A percentile compares a stretch with the other conserved stretches of the same genome.
phyloP scores from a whole-genome alignment of 2,329 filamentous ascomycete species.

The Aspergillus tamarii region DNA sequence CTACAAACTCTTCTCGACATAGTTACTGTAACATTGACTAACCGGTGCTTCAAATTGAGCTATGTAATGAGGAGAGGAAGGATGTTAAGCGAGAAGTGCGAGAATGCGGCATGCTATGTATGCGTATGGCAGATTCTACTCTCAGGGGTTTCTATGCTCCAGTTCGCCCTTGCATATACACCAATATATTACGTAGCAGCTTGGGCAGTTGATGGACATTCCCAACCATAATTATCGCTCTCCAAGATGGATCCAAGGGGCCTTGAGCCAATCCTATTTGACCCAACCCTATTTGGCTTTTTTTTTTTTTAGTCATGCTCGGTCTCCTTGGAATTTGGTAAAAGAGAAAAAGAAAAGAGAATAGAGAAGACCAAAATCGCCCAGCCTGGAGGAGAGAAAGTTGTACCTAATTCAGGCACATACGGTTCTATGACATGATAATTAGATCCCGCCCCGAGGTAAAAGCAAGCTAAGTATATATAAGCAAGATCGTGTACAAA shows the following conservation, averaged over 20 bases:
- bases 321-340: background rate
- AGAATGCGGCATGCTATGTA: background rate
- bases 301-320: too few species aligned
- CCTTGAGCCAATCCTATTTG: too few species aligned
- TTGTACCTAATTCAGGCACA: background rate
- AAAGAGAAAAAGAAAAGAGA: background rate
- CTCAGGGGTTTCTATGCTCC: background rate
- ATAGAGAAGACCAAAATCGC: too few species aligned
- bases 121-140: background rate
- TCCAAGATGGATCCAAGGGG: too few species aligned
- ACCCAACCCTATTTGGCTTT: too few species aligned
- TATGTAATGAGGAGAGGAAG: background rate
- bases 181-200: background rate
- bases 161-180: constrained; percentile 1
- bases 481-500: too few species aligned
- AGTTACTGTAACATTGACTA: too few species aligned
- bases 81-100: background rate
- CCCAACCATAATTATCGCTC: background rate
- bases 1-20: too few species aligned
- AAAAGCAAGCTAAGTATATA: background rate
- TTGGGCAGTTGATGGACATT: background rate
- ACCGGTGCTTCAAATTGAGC: too few species aligned
- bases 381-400: background rate
- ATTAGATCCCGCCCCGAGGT: background rate
- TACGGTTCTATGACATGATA: background rate